Conservation (phyloP, 2,329 filamentous ascomycete genomes). For the Colletotrichum australisinense region DNA sequence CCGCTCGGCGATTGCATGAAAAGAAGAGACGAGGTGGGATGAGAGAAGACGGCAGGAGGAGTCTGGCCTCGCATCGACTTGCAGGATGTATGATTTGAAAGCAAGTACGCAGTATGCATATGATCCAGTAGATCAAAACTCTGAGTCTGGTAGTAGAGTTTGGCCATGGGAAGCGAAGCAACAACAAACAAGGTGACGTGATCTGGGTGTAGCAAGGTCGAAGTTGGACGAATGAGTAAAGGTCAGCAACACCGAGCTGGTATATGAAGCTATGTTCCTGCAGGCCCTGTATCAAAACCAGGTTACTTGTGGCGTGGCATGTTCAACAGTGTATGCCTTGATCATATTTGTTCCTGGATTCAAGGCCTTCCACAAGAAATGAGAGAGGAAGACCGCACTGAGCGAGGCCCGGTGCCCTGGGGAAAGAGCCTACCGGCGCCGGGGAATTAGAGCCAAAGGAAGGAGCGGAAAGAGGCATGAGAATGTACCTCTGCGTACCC, state of each 20-base stretch:
- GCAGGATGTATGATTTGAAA: not conserved
- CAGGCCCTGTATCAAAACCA: not conserved
- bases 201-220: not conserved
- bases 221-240: not conserved
- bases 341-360: not conserved
- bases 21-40: conserved; percentile 33
- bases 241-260: not conserved
- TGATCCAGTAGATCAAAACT: not conserved
- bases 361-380: not conserved
- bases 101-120: not conserved
- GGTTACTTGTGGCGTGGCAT: not conserved
- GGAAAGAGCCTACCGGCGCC: not conserved
- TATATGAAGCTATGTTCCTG: not conserved
- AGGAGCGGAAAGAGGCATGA: not conserved
- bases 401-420: not conserved
- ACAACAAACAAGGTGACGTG: not conserved
- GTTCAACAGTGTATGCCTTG: not conserved
- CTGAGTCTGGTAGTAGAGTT: not conserved
- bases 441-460: conserved; percentile 3
- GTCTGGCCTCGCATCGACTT: not conserved
- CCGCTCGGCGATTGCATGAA: conserved; percentile 18
- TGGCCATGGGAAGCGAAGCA: not conserved
- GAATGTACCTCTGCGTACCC: conserved; percentile 4
- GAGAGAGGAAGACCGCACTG: not conserved
- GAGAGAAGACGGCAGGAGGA: not conserved